These are phyloP conservation scores for Jackrogersella minutella DNA, from an alignment of 495 filamentous ascomycete genomes.

Conservation along the genomic window DNA sequence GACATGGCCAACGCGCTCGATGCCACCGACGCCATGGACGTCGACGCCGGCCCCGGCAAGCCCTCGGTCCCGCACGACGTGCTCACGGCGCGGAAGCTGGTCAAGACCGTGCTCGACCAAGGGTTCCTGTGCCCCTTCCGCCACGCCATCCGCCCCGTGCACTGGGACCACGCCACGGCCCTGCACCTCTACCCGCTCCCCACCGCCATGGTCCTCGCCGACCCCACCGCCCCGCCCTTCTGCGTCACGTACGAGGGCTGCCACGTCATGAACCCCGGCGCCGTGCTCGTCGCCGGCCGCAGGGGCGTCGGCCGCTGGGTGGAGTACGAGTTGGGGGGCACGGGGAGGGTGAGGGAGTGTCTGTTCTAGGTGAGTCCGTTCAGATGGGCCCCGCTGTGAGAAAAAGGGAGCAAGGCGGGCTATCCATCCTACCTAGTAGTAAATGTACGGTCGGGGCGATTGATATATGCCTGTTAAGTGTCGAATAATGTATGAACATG, in stretches of 20 bases:
- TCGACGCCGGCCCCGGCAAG: slow-evolving; percentile 49
- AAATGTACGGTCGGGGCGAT: too few species aligned
- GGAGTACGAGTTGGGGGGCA: slow-evolving; percentile 76
- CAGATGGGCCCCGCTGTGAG: too few species aligned
- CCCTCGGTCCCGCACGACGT: slow-evolving; percentile 56
- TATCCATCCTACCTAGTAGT: too few species aligned
- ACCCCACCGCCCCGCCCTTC: slow-evolving; percentile 81
- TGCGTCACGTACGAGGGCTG: slow-evolving; percentile 92
- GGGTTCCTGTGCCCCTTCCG: slow-evolving; percentile 88
- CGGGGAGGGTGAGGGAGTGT: slow-evolving; percentile 56
- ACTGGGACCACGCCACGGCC: slow-evolving; percentile 82
- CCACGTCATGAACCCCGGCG: slow-evolving; percentile 93
- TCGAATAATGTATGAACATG: not conserved
- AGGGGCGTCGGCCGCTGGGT: slow-evolving; percentile 78
- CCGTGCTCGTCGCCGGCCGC: slow-evolving; percentile 68
- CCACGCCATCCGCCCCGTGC: slow-evolving; percentile 73
- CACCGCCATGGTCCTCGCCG: slow-evolving; percentile 80
- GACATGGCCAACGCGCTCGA: slow-evolving; percentile 46
- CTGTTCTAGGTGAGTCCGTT: slow-evolving; percentile 53
- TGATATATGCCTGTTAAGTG: too few species aligned
- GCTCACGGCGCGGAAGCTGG: slow-evolving; percentile 76
- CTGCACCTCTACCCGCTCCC: slow-evolving; percentile 88
- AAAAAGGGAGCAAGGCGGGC: not conserved
- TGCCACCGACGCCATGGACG: slow-evolving; percentile 53
- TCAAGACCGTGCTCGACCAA: slow-evolving; percentile 94